Evolutionary conservation across 2,329 filamentous ascomycete species (phyloP), one percentile per base, ranked within the genome.

Genomic region (Chrysoporthe austroafricana): DNA sequence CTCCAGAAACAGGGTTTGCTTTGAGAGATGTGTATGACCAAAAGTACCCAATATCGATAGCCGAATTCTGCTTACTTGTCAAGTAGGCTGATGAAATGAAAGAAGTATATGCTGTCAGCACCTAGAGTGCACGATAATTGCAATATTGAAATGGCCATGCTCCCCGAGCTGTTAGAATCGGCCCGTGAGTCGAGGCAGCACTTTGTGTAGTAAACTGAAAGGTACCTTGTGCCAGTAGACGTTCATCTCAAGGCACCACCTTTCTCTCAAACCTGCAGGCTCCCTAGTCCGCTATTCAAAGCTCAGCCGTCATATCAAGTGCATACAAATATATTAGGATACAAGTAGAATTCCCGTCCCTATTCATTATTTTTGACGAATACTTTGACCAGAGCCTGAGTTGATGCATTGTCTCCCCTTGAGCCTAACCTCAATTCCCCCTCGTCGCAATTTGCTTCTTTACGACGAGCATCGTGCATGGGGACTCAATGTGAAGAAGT

Each of bases 1-100:
- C 81, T 98, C 79, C 91, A 93, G 79, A 97, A 96, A 81, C 93
- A 97, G 77, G 95, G 95, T 44, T 83, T 97, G 75, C 81, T 96
- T 72, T 96, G 84, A 79, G 32, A 4, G 21, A 9, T n/a, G 6
- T 46, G 50, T 57, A n/a, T 18, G 16, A 18, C 26, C 13, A 16
- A 32, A 1, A 18, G 32, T 7, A 48, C 18, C 18, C 16, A n/a
- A 48, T 48, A 48, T 48, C 7, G 1, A 54, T 34, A 11, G 26
- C 1, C 4, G 11, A 14, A 8, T 57, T 21, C 34, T 39, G 34
- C 34, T 36, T 57, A n/a, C 14, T 11, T n/a, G 14, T 4, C 18
- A 3, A 39, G 54, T 36, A 39, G 54, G 34, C 34, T 57, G 34
- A 3, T 9, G 16, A 21, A 4, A 4, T 34, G 11, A 7, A 11